phyloP scores from a whole-genome alignment of 495 filamentous ascomycete genomes.

The Letharia columbiana region DNA sequence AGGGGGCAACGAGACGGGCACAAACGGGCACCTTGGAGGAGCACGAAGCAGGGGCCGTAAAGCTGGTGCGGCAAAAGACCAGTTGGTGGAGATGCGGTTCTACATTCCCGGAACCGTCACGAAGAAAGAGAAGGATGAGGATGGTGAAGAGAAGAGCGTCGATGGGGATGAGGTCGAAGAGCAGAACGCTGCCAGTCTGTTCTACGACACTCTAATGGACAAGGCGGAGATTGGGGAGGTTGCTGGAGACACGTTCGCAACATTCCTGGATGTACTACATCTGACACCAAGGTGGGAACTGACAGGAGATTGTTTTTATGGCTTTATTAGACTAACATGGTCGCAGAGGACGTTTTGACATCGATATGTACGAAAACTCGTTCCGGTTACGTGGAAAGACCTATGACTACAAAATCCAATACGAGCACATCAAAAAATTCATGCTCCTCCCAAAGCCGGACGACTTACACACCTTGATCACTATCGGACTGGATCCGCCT shows the following conservation, averaged over 20 bases:
- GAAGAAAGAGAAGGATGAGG: slow-evolving; percentile 71
- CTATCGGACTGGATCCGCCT: slow-evolving; percentile 90
- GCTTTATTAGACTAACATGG: slow-evolving; percentile 28
- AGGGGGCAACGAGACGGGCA: slow-evolving; percentile 56
- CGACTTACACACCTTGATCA: slow-evolving; percentile 88
- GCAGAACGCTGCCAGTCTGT: slow-evolving; percentile 87
- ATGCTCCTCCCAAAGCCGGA: slow-evolving; percentile 97
- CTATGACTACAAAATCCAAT: slow-evolving; percentile 99
- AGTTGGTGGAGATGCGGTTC: slow-evolving; percentile 96
- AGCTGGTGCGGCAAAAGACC: slow-evolving; percentile 76
- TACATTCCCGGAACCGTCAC: slow-evolving; percentile 91
- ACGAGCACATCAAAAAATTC: slow-evolving; percentile 95
- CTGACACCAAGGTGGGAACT: slow-evolving; percentile 78
- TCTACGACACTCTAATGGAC: slow-evolving; percentile 95
- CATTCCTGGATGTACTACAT: slow-evolving; percentile 93
- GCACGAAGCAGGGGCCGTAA: slow-evolving; percentile 78
- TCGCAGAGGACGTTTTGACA: slow-evolving; percentile 91
- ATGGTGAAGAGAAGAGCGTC: slow-evolving; percentile 58
- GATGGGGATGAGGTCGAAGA: slow-evolving; percentile 66
- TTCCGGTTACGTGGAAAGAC: slow-evolving; percentile 98
- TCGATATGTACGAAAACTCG: slow-evolving; percentile 98
- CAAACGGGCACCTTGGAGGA: slow-evolving; percentile 67
- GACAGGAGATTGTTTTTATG: background rate
- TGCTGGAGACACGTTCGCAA: slow-evolving; percentile 92
- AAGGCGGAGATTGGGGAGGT: slow-evolving; percentile 99